Base-by-base conservation (phyloP, 2,329 filamentous ascomycete species). In the Fusarium floridanum region DNA sequence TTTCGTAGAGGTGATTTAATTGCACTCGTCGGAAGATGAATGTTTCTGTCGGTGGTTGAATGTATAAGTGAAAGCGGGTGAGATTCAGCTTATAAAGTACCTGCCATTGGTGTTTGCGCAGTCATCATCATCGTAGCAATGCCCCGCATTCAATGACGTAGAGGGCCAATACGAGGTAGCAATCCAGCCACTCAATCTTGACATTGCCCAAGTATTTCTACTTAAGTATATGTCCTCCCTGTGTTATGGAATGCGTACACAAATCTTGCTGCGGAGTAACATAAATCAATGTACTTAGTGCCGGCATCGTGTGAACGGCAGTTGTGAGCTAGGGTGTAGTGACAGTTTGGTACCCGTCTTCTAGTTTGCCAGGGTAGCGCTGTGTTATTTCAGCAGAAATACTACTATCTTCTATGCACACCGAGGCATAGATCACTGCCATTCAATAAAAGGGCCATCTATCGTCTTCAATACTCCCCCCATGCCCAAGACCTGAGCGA, bases 141-240 rank as follows among this genome's bases (percentile, higher is more conserved):
- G 48, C 48, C 48, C 48, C 48, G 27, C 48, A 55, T 32, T 55
- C 48, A 55, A 55, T 55, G 48, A 55, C 48, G 48, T 55, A 55
- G 17, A 14, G 12, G 48, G 48, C 48, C 27, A 55, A 55, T 14
- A n/a, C 48, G 27, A 32, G 48, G 48, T 55, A 55, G 14, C 17
- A 29, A 20, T 20, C 17, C 17, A 55, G 27, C 27, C 17, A 29
- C 48, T 32, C 48, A 55, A 32, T 12, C 48, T n/a, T 32, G 27
- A 8, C 27, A 32, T 32, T 55, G 11, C 17, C 27, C 11, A 32
- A 4, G 48, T 55, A 55, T 32, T 8, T 32, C 27, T 55, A 55
- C 48, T 32, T 32, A 7, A 9, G 2, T 55, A 32, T 55, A n/a
- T 55, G 17, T 20, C 48, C n/a, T 32, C 48, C 7, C 17, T 55